Evolutionary conservation across 352 stramenopile genomes (phyloP).

Genomic region (Phytophthora macrochlamydospora): DNA sequence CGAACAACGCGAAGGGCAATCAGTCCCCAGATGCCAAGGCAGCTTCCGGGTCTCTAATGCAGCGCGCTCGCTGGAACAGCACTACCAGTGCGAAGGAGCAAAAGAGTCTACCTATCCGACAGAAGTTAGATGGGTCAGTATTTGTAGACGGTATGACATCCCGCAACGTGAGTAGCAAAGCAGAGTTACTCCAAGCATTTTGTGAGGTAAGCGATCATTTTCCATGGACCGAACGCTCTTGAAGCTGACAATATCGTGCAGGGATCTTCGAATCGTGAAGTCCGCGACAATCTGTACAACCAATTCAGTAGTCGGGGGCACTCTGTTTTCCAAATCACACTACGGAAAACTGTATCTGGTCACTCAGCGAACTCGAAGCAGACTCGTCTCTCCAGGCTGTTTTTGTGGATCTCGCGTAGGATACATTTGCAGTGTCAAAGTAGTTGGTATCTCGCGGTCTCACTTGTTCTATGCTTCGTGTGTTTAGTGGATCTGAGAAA

Average conservation of each 20-base stretch:
- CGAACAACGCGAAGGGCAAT: constrained; percentile 11
- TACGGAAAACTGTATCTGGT: constrained; percentile 41
- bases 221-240: too few relatives aligned
- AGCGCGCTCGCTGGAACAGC: constrained; percentile 64
- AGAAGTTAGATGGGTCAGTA: constrained; percentile 69
- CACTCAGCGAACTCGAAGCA: constrained; percentile 20
- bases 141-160: constrained; percentile 77
- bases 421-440: neutral
- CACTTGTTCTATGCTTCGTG: neutral
- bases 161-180: constrained; percentile 41
- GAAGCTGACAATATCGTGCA: constrained; percentile 8
- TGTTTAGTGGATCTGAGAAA: constrained; percentile 65
- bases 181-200: constrained; percentile 66
- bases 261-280: constrained; percentile 69
- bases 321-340: constrained; percentile 74
- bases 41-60: constrained; percentile 17
- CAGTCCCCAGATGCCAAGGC: constrained; percentile 19
- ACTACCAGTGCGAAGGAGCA: constrained; percentile 49
- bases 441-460: neutral
- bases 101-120: constrained; percentile 56
- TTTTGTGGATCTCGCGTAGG: constrained; percentile 77
- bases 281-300: constrained; percentile 79
- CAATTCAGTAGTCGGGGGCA: constrained; percentile 72
- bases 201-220: constrained; percentile 42
- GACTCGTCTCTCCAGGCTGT: constrained; percentile 57